Evolutionary conservation across 139 green algal genomes (phyloP), one percentile per base, ranked within the genome.

Genomic region (Raphidocelis subcapitata): DNA sequence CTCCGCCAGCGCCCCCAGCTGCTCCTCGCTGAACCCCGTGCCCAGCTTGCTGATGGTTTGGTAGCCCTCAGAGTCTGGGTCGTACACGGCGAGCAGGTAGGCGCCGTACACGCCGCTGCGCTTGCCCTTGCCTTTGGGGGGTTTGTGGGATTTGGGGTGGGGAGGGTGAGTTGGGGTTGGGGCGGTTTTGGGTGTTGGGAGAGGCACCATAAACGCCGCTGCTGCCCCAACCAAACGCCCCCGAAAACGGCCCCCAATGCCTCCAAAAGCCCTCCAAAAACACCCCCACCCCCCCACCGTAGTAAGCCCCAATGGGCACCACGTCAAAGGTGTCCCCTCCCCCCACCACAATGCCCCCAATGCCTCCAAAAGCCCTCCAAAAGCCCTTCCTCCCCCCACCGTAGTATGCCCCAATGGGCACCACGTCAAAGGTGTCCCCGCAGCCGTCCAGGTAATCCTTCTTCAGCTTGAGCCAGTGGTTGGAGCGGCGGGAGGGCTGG

Each of bases 391-490:
- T n/a, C n/a, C n/a, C n/a, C 74, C 89, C 89, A 61, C 94, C 95
- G 69, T 93, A 85, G 81, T 88, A 97, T 1, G 75, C 94, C 1
- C 94, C 95, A 31, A 99, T 95, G 28, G 89, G 87, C 26, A 98
- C 93, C 16, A 98, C 78, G 79, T 99, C 95, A 67, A 98, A 91
- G 10, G 94, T 97, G 85, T 99, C 96, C 0, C 95, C 96, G 54
- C 94, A 79, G 2, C 89, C 88, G 41, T 97, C 89, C 77, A 99
- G 85, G 89, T 99, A 99, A 75, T 99, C 96, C 84, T 99, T 98
- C 85, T 99, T 98, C 18, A 99, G 83, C 83, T 98, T 98, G 29
- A 98, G 90, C 94, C 94, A 98, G 84, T 98, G 92, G 36, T 69
- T 81, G 32, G 86, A 92, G 69, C 91, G 80, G 52, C 10, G 12